Evolutionary conservation across 2,329 filamentous ascomycete species (phyloP), one percentile per base, ranked within the genome.

Genomic region (Colletotrichum cuscutae): DNA sequence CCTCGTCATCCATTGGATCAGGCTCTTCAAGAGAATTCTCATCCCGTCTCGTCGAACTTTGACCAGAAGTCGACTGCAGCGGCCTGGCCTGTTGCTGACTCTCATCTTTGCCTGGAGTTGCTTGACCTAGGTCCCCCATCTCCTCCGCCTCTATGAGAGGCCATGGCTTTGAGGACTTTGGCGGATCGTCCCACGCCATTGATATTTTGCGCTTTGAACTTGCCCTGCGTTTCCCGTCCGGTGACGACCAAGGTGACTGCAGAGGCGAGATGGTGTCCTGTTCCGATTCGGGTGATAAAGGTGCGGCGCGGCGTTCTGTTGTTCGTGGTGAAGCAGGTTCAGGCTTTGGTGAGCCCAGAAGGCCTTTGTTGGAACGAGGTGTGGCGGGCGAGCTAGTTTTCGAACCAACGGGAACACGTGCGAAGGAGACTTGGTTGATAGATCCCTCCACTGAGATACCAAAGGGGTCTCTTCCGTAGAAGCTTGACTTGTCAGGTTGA

Each of bases 1-100:
- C 74, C 12, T 82, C 78, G 60, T 82, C 80, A 26, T 75, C 74
- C 19, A 64, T 56, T 8, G 60, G 62, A 6, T 61, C 70, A n/a
- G 64, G 32, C 6, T 65, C 64, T 11, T 66, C 61, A 28, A 30
- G 57, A 49, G 49, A 12, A 15, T 59, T 19, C 12, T 35, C 26
- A n/a, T 46, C 24, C 9, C 30, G 37, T 49, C 53, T 62, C 4
- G 26, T 49, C 13, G 49, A 28, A 28, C 12, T 57, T 15, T 56
- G 46, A 26, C 19, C 24, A 24, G 19, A 26, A 5, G 32, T 24
- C n/a, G 66, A n/a, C 11, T 26, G 35, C 15, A 52, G 11, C 4
- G 54, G 66, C 19, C 24, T 65, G 28, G 37, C 42, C 6, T 65
- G 30, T 28, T 42, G 46, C 49, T 37, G 64, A 37, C n/a, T 54